Evolutionary conservation across 352 stramenopile species (phyloP).

Genomic region (Blastocystis hominis): DNA sequence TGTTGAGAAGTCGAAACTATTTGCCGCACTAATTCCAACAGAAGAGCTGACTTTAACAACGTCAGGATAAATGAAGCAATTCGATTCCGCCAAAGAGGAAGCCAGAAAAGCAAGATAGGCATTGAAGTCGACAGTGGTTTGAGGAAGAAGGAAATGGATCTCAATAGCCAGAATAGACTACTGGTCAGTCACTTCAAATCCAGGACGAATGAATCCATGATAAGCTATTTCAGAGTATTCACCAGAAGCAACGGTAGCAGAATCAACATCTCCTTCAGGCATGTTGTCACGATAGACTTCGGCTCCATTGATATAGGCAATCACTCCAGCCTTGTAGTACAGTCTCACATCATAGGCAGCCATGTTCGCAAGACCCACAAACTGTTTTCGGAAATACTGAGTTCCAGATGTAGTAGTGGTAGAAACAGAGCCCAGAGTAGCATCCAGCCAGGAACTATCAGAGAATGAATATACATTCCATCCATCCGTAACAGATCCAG

Average conservation of each 20-base stretch:
- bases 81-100: not conserved
- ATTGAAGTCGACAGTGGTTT: no score
- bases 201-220: no score
- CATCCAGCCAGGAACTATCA: not conserved
- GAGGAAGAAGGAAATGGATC: not conserved
- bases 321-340: no score
- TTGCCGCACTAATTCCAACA: not conserved
- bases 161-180: not conserved
- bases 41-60: not conserved
- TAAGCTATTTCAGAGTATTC: not conserved
- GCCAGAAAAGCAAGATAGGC: not conserved
- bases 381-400: conserved; percentile 12
- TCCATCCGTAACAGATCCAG: not conserved
- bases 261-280: not conserved
- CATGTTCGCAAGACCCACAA: no score
- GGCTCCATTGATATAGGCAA: no score
- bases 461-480: not conserved
- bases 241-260: not conserved
- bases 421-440: not conserved
- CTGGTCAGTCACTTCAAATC: not conserved
- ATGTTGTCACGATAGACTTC: no score
- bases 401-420: not conserved
- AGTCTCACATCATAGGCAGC: no score
- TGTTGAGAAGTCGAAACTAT: not conserved
- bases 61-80: not conserved